These are phyloP conservation scores for Jatropha curcas DNA, from an alignment of 345 rosid species.

Conservation along the genomic window DNA sequence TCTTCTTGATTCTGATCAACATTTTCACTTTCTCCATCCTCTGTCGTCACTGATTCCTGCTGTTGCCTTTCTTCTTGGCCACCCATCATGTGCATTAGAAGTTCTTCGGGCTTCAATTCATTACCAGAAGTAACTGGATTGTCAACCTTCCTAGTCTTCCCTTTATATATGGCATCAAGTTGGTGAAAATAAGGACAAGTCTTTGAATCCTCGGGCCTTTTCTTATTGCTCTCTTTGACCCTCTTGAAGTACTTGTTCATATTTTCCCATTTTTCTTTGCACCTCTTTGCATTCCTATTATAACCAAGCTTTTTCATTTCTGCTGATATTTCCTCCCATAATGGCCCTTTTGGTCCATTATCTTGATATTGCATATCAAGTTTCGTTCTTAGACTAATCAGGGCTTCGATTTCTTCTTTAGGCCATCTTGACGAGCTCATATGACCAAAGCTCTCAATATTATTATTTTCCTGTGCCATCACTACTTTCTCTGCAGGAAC, in stretches of 20 bases:
- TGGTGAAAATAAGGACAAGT: conserved; percentile 37
- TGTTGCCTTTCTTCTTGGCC: conserved; percentile 36
- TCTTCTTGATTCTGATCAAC: conserved; percentile 35
- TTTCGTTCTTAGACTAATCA: conserved; percentile 27
- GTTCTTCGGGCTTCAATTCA: conserved; percentile 52
- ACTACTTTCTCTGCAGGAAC: conserved; percentile 15
- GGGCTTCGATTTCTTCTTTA: conserved; percentile 35
- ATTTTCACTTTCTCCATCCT: conserved; percentile 34
- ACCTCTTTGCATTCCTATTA: conserved; percentile 32
- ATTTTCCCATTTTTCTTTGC: conserved; percentile 44
- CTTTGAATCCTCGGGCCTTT: conserved; percentile 30
- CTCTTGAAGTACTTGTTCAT: conserved; percentile 45
- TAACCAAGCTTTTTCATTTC: conserved; percentile 33
- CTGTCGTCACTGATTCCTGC: conserved; percentile 32
- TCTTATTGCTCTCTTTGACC: conserved; percentile 38
- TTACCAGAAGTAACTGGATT: conserved; percentile 22
- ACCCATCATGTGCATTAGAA: conserved; percentile 52
- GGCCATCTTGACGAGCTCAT: conserved; percentile 35
- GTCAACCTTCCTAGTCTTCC: conserved; percentile 42
- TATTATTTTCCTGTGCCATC: conserved; percentile 10
- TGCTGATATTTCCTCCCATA: conserved; percentile 35
- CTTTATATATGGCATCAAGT: conserved; percentile 65
- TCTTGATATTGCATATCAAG: conserved; percentile 32
- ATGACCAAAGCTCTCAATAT: conserved; percentile 13
- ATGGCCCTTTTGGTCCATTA: conserved; percentile 29